Percentiles rank a stretch among this genome's conserved stretches.
Conservation (phyloP, 352 stramenopile species). For the Pythium dissimile region DNA sequence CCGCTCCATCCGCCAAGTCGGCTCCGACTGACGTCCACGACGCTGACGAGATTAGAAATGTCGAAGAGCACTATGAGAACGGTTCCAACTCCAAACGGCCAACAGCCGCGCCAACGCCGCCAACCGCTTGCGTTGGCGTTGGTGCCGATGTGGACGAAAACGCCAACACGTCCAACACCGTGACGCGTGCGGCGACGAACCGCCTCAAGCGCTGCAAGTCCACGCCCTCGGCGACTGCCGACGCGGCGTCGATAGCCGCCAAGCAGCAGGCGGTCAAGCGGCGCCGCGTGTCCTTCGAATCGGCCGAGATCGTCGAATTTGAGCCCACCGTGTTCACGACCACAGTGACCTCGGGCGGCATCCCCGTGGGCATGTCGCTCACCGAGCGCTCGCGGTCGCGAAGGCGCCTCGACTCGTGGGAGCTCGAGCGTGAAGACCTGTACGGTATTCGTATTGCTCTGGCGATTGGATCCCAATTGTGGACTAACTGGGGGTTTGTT, state of each 20-base stretch:
- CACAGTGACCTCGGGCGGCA: conserved; percentile 70
- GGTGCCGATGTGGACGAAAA: background rate
- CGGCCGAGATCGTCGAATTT: conserved; percentile 83
- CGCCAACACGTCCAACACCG: conserved; percentile 7
- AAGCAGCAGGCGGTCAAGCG: too few relatives aligned
- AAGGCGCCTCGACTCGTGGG: conserved; percentile 75
- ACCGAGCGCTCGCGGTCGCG: conserved; percentile 71
- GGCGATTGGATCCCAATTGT: too few relatives aligned
- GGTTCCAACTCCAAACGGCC: background rate
- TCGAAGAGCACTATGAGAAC: conserved; percentile 2
- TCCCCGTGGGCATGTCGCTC: conserved; percentile 73
- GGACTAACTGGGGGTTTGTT: background rate
- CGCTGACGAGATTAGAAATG: background rate
- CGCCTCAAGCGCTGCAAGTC: conserved; percentile 15
- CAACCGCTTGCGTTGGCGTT: background rate
- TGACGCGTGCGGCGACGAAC: background rate
- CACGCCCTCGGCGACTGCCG: background rate
- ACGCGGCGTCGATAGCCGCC: conserved; percentile 27
- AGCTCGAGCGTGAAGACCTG: conserved; percentile 64
- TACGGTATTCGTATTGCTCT: conserved; percentile 30
- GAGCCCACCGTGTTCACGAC: conserved; percentile 82
- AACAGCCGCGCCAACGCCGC: too few relatives aligned
- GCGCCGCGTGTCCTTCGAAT: conserved; percentile 68
- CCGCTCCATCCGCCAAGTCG: conserved; percentile 21
- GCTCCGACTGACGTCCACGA: background rate